Percentiles rank a stretch among this genome's conserved stretches.
phyloP scores from a whole-genome alignment of 257 asterid species.

The Plantago ovata region DNA sequence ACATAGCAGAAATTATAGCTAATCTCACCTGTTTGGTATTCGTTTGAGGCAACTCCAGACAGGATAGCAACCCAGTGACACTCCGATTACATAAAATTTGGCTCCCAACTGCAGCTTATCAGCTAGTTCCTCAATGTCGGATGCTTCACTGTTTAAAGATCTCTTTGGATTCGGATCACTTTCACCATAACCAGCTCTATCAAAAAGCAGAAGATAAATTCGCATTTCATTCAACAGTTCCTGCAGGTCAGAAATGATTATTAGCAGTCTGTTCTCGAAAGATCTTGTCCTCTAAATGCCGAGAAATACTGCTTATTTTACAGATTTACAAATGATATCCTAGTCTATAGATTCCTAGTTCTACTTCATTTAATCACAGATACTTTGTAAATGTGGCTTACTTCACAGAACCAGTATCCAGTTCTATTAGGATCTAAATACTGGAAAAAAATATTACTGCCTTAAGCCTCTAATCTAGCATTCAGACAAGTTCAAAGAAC shows the following conservation, averaged over 20 bases:
- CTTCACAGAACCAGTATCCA: too few species aligned
- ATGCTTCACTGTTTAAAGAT: conserved; percentile 73
- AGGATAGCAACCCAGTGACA: conserved; percentile 71
- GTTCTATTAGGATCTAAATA: too few species aligned
- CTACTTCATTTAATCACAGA: too few species aligned
- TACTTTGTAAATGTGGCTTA: too few species aligned
- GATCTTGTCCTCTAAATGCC: too few species aligned
- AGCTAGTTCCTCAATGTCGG: conserved; percentile 81
- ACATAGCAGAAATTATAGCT: not conserved
- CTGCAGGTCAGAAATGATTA: conserved; percentile 35
- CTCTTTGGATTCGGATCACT: conserved; percentile 79
- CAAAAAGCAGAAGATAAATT: conserved; percentile 60
- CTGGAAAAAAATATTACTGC: too few species aligned
- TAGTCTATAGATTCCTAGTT: too few species aligned
- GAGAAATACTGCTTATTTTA: too few species aligned
- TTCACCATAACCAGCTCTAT: conserved; percentile 95
- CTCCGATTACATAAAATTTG: conserved; percentile 63
- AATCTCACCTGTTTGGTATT: conserved; percentile 66
- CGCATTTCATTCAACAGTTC: conserved; percentile 51
- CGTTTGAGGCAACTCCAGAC: conserved; percentile 67
- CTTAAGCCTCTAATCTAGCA: too few species aligned
- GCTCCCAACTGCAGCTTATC: conserved; percentile 65
- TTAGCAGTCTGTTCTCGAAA: conserved; percentile 17
- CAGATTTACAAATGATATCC: too few species aligned
- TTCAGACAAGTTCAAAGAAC: conserved; percentile 4